Base-by-base conservation (phyloP, 1,284 basidiomycete genomes). In the Xanthoconium separans region DNA sequence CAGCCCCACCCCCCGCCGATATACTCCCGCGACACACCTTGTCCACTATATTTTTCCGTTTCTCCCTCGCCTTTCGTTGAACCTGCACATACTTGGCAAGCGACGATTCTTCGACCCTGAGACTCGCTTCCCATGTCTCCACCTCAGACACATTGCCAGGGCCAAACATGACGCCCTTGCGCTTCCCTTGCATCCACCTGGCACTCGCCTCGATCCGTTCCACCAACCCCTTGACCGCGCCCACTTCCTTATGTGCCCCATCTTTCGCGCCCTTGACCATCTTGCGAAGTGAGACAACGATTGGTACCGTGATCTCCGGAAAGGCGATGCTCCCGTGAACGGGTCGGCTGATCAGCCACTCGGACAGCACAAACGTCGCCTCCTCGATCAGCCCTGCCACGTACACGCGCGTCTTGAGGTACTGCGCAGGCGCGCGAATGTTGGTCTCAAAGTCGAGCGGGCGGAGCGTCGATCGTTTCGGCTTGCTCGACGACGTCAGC, bases 291-390 rank as follows among this genome's bases (percentile, higher is more conserved):
- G 81, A 76, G 11, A 89, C 81, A n/a, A 87, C 74, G 37, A 95
- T 76, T 2, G 96, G 94, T n/a, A 98, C 82, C 13, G 87, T 80
- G 50, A 97, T 77, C 74, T 99, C 97, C 2, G 96, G 96, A 76
- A 98, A 98, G 0, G 93, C 93, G 53, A 98, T 87, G 70, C 89
- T 91, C 1, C 80, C 84, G 51, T 88, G 87, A 1, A 90, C 82
- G 0, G 80, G 73, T 58, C 69, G 75, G 65, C 76, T 91, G 56
- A 73, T 74, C 51, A 81, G 81, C 83, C 91, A 94, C 71, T 96
- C 92, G 11, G 87, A 85, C 41, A 98, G 77, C 18, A 94, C 73
- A 71, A 83, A 94, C 6, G 81, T 71, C 18, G 87, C 77, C 71
- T 98, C 97, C 54, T 98, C 94, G 2, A 86, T 81, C 31, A 98